Percentiles rank a stretch among this genome's conserved stretches.
phyloP scores from a whole-genome alignment of 2,329 filamentous ascomycete genomes.

The Lachnum nothofagi region DNA sequence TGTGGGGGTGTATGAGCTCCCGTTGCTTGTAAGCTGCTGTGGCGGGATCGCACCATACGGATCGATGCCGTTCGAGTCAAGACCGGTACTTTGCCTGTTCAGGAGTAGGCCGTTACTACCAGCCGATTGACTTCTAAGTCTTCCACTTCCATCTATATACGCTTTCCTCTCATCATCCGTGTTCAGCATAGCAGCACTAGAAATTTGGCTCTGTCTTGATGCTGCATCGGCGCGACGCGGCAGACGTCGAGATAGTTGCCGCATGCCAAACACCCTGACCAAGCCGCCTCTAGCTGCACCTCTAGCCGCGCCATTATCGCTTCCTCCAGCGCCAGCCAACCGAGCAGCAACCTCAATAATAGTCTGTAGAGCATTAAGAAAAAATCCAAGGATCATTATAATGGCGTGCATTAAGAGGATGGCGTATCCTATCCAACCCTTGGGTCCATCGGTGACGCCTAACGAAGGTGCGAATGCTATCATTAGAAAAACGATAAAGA shows the following conservation, averaged over 20 bases:
- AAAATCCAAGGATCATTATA: constrained; percentile 85
- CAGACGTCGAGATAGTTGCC: constrained; percentile 72
- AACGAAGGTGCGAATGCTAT: constrained; percentile 81
- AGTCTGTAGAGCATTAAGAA: constrained; percentile 86
- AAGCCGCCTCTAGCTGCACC: constrained; percentile 81
- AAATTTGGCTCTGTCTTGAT: constrained; percentile 75
- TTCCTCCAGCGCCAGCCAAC: constrained; percentile 74
- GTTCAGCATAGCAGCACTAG: constrained; percentile 74
- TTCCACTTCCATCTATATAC: constrained; percentile 44
- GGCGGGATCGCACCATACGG: constrained; percentile 36
- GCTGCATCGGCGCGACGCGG: constrained; percentile 55
- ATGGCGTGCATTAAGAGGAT: constrained; percentile 81
- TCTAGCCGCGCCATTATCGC: constrained; percentile 64
- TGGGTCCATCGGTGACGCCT: constrained; percentile 69
- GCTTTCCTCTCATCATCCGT: constrained; percentile 62
- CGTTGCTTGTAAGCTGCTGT: constrained; percentile 47
- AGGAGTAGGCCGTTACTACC: constrained; percentile 57
- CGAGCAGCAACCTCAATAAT: constrained; percentile 82
- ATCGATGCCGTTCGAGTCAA: constrained; percentile 47
- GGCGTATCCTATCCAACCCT: constrained; percentile 92
- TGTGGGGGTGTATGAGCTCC: constrained; percentile 65
- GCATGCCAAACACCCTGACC: constrained; percentile 85
- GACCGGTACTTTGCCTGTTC: constrained; percentile 48
- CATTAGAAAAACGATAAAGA: constrained; percentile 70
- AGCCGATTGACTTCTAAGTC: constrained; percentile 56